A percentile compares a stretch with the other conserved stretches of the same genome.
These are phyloP conservation scores for Trichoderma sp. DNA, from an alignment of 2,329 filamentous ascomycete genomes.

Conservation along the genomic window DNA sequence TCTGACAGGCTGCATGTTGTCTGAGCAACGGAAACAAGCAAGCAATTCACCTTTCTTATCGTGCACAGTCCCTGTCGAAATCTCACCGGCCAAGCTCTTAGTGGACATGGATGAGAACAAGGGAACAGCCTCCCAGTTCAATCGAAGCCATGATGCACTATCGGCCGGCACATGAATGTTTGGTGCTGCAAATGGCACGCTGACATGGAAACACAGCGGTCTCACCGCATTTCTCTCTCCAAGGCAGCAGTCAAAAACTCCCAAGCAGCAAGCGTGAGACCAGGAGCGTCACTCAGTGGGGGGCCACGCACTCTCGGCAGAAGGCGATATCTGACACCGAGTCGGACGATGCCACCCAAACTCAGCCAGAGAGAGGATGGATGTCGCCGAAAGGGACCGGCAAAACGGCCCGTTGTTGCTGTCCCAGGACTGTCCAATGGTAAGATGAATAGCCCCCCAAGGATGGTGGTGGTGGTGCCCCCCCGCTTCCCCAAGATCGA, in stretches of 20 bases:
- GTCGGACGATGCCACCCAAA: not conserved
- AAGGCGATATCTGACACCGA: not conserved
- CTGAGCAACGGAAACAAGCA: not conserved
- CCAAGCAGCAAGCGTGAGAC: not conserved
- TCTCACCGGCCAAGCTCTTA: not conserved
- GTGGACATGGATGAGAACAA: not conserved
- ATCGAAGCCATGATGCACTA: not conserved
- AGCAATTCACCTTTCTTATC: not conserved
- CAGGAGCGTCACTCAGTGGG: not conserved
- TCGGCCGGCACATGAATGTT: not conserved
- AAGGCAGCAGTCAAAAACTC: not conserved
- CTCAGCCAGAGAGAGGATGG: not conserved
- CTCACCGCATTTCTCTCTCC: not conserved
- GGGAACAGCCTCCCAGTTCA: not conserved
- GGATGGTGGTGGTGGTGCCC: not conserved
- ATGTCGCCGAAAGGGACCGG: not conserved
- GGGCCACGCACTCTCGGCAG: not conserved
- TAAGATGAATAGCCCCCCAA: not conserved
- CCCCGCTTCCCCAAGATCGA: conserved; percentile 18
- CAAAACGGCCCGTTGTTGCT: not conserved
- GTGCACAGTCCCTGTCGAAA: not conserved
- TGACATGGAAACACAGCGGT: not conserved
- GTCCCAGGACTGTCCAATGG: not conserved
- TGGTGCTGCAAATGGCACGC: not conserved
- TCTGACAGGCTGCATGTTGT: not conserved